Evolutionary conservation across 1,284 basidiomycete species (phyloP), one percentile per base, ranked within the genome.

Genomic region (Leccinum proliferum): DNA sequence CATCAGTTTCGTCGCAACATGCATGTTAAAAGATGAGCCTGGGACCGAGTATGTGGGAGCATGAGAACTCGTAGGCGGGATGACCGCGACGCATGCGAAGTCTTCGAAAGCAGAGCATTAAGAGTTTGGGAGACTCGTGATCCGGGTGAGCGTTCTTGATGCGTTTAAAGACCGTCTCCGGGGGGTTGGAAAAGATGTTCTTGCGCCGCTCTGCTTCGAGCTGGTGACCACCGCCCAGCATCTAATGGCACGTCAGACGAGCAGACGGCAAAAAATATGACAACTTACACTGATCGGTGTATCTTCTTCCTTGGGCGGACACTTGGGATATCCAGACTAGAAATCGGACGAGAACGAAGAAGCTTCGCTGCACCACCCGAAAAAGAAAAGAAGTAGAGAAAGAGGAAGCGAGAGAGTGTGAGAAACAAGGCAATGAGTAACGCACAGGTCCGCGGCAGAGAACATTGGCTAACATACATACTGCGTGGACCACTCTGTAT

Each of bases 221-320:
- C 39, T 83, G 81, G 21, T 85, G 86, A 3, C 86, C 88, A 61
- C 88, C 89, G 57, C 87, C 89, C 39, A 92, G 76, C 89, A 92
- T 91, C 88, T 90, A 64, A 1, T 59, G 34, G n/a, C 52, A 37
- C 12, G 43, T 69, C 15, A 67, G 59, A 39, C 14, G 41, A 61
- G 55, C 77, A 0, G 90, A 90, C 8, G 7, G 55, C 25, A 14
- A 9, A 53, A 41, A 41, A 10, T 7, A n/a, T 6, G 4, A 76
- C 41, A 12, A 11, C 87, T 70, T 73, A 90, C 89, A 57, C 83
- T 84, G 60, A 92, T 86, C 88, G 91, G 89, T 0, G 89, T 92
- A 65, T 92, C 89, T 65, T 91, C 88, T 43, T 91, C 88, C 66
- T 80, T 80, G 34, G 76, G 73, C 0, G 84, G 80, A 75, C 70